These are phyloP conservation scores for Phyllosticta paracitricarpa DNA, from an alignment of 2,329 filamentous ascomycete species.

Conservation along the genomic window DNA sequence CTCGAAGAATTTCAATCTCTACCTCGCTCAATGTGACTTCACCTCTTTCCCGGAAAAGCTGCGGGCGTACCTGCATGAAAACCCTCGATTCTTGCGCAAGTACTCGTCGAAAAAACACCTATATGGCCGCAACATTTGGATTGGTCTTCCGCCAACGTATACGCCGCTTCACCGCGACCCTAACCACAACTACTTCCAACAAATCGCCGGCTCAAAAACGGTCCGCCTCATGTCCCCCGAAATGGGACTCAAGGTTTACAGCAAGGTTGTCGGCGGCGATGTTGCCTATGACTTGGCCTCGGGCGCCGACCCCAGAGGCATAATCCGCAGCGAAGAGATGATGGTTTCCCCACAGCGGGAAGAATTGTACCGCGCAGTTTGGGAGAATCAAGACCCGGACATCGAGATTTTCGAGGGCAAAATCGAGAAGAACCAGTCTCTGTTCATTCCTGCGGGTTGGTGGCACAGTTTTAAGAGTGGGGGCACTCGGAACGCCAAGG, in stretches of 20 bases:
- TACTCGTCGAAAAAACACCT: slow-evolving; percentile 68
- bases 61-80: slow-evolving; percentile 49
- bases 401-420: slow-evolving; percentile 25
- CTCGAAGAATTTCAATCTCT: slow-evolving; percentile 43
- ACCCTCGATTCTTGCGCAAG: slow-evolving; percentile 45
- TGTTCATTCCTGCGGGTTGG: slow-evolving; percentile 77
- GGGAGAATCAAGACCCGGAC: slow-evolving; percentile 38
- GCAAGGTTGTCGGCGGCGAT: slow-evolving; percentile 32
- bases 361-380: slow-evolving; percentile 59
- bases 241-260: slow-evolving; percentile 53
- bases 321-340: slow-evolving; percentile 74
- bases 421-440: slow-evolving; percentile 55
- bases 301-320: slow-evolving; percentile 23
- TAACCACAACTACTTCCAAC: slow-evolving; percentile 86
- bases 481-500: slow-evolving; percentile 22
- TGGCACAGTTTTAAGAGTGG: slow-evolving; percentile 73
- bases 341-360: slow-evolving; percentile 69
- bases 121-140: slow-evolving; percentile 82
- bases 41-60: slow-evolving; percentile 55
- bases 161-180: slow-evolving; percentile 89
- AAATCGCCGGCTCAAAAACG: slow-evolving; percentile 63
- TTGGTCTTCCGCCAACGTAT: slow-evolving; percentile 76
- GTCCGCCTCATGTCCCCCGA: slow-evolving; percentile 61
- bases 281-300: slow-evolving; percentile 13
- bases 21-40: slow-evolving; percentile 76